Conservation (phyloP, 2,329 filamentous ascomycete species). For the Ilyonectria mors-panacis region DNA sequence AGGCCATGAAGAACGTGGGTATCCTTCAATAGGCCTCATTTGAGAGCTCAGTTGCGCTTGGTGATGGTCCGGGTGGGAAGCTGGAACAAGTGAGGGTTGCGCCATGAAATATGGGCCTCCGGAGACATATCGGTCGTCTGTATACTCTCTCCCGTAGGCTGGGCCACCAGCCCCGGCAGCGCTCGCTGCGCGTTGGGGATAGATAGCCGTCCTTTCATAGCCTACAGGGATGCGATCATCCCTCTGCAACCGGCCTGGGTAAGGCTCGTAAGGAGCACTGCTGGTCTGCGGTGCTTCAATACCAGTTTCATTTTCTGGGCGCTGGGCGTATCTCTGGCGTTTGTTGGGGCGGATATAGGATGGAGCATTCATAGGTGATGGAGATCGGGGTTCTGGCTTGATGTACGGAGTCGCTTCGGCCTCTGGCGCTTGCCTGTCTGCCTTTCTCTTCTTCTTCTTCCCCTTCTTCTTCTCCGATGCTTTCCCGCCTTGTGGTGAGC, state of each 20-base stretch:
- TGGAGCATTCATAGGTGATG: conserved; percentile 69
- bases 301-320: conserved; percentile 52
- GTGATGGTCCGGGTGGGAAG: conserved; percentile 50
- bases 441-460: conserved; percentile 69
- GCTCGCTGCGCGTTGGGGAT: conserved; percentile 46
- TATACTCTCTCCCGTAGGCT: conserved; percentile 53
- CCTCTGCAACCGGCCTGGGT: conserved; percentile 48
- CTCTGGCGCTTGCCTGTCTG: conserved; percentile 64
- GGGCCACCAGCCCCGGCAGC: conserved; percentile 46
- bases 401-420: conserved; percentile 68
- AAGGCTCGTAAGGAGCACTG: conserved; percentile 54
- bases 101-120: conserved; percentile 52
- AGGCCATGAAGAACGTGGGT: conserved; percentile 59
- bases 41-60: conserved; percentile 53
- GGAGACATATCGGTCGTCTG: conserved; percentile 51
- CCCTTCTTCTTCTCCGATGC: conserved; percentile 64
- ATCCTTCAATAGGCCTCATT: conserved; percentile 57
- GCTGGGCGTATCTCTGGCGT: conserved; percentile 65
- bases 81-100: conserved; percentile 55
- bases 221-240: conserved; percentile 51
- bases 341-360: conserved; percentile 70
- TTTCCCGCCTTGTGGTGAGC: conserved; percentile 69
- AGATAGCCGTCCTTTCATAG: conserved; percentile 51
- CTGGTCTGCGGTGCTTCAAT: conserved; percentile 56
- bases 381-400: conserved; percentile 76